phyloP scores from a whole-genome alignment of 108 stramenopile species.

The Skeletonema tropicum region DNA sequence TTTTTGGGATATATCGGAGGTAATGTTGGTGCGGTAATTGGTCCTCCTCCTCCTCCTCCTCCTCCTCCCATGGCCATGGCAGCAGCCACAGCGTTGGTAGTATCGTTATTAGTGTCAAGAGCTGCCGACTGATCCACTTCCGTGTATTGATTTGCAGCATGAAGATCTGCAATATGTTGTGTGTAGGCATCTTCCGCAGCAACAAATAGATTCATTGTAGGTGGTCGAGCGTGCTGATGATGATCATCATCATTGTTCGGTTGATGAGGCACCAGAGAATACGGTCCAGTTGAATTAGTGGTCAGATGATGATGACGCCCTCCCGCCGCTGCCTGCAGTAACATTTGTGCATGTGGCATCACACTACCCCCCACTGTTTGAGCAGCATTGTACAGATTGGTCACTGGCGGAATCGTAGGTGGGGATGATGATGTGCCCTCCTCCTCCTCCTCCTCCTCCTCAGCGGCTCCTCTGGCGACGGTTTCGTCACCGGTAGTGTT shows the following conservation, averaged over 20 bases:
- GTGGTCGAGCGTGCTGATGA: not conserved
- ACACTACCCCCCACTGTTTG: not conserved
- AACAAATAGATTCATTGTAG: not conserved
- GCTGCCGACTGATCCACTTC: not conserved
- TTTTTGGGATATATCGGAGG: not conserved
- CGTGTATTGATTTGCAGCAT: not conserved
- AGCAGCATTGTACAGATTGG: not conserved
- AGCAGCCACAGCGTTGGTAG: not conserved
- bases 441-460: not conserved
- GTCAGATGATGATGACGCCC: not conserved
- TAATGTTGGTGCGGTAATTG: not conserved
- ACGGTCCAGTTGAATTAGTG: not conserved
- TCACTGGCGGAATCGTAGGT: not conserved
- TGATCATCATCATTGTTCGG: not conserved
- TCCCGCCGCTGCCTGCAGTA: not conserved
- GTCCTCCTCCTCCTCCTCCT: too few species aligned
- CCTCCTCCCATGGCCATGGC: not conserved
- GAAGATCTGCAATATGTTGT: constrained; percentile 2
- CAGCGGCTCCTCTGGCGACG: not conserved
- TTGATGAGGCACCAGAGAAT: not conserved
- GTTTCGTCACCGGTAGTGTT: not conserved
- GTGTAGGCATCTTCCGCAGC: not conserved
- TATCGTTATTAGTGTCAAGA: not conserved
- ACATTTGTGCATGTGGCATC: constrained; percentile 5
- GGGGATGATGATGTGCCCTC: not conserved